A percentile compares a stretch with the other conserved stretches of the same genome.
phyloP scores from a whole-genome alignment of 805 yeast genomes.

The Candida corydali region DNA sequence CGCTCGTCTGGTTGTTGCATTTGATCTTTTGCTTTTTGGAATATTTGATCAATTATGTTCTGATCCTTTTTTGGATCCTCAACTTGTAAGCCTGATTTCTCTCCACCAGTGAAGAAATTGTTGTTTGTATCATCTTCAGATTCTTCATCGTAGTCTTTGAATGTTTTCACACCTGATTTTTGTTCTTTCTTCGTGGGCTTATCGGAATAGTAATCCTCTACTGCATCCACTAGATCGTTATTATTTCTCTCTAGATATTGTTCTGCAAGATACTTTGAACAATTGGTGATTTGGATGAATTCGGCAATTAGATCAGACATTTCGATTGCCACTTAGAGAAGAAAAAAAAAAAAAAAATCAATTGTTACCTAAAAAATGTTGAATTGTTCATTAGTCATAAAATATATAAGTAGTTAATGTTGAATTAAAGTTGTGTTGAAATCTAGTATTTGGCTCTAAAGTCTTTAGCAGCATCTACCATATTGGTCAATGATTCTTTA shows the following conservation, averaged over 20 bases:
- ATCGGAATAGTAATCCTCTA: conserved; percentile 37
- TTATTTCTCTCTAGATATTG: conserved; percentile 36
- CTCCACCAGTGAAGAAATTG: conserved; percentile 65
- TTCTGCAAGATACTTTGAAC: conserved; percentile 33
- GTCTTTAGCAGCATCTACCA: conserved; percentile 98
- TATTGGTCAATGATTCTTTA: conserved; percentile 89
- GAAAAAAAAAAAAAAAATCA: no score
- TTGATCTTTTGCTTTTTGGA: conserved; percentile 54
- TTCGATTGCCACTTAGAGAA: conserved; percentile 5
- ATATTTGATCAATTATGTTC: conserved; percentile 59
- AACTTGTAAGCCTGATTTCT: conserved; percentile 74
- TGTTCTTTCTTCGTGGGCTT: not conserved
- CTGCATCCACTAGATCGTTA: conserved; percentile 34
- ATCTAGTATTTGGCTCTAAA: conserved; percentile 50
- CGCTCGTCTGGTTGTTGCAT: conserved; percentile 35
- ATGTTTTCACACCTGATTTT: conserved; percentile 25
- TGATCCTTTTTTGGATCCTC: conserved; percentile 60
- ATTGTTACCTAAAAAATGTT: no score
- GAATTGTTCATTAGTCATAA: conserved; percentile 5
- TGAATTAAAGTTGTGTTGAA: conserved; percentile 44
- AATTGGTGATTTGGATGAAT: conserved; percentile 32
- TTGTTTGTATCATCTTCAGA: conserved; percentile 49
- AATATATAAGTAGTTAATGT: conserved; percentile 34
- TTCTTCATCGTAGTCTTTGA: conserved; percentile 36
- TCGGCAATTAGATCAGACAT: conserved; percentile 26